phyloP scores from a whole-genome alignment of 2,329 filamentous ascomycete genomes.

The Penicillium sp. region DNA sequence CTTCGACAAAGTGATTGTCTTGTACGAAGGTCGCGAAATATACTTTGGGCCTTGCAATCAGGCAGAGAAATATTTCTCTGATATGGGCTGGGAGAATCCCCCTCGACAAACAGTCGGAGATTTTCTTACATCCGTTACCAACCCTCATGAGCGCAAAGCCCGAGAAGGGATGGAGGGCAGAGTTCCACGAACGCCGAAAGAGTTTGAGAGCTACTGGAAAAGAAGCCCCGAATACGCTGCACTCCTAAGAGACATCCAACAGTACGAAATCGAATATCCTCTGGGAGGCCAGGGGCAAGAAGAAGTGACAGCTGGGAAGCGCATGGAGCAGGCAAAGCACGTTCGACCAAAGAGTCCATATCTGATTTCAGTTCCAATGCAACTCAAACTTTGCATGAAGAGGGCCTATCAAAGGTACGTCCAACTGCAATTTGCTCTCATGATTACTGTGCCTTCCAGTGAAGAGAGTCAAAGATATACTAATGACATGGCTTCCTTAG shows the following conservation, averaged over 20 bases:
- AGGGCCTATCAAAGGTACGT: conserved; percentile 68
- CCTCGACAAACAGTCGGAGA: conserved; percentile 66
- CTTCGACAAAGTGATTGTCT: conserved; percentile 73
- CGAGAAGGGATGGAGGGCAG: conserved; percentile 58
- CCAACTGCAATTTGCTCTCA: neutral
- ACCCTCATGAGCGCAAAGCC: conserved; percentile 58
- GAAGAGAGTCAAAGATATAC: conserved; percentile 46
- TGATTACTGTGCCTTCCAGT: neutral
- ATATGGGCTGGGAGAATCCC: conserved; percentile 67
- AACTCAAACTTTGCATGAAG: conserved; percentile 56
- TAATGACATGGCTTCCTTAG: conserved; percentile 26
- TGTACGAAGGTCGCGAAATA: conserved; percentile 76
- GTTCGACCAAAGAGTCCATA: conserved; percentile 56
- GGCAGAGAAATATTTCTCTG: conserved; percentile 65
- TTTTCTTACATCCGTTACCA: conserved; percentile 68
- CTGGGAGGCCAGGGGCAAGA: conserved; percentile 30
- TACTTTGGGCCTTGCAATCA: conserved; percentile 64
- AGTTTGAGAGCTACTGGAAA: conserved; percentile 58
- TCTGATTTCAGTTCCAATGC: conserved; percentile 73
- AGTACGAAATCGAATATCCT: conserved; percentile 33
- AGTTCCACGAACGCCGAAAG: conserved; percentile 65
- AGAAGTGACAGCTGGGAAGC: conserved; percentile 32
- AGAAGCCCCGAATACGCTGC: conserved; percentile 31
- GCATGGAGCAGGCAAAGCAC: conserved; percentile 37
- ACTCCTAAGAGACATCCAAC: conserved; percentile 36